Percentiles rank a stretch among this genome's conserved stretches.
Conservation (phyloP, 495 filamentous ascomycete species). For the Pyronema omphalodes region DNA sequence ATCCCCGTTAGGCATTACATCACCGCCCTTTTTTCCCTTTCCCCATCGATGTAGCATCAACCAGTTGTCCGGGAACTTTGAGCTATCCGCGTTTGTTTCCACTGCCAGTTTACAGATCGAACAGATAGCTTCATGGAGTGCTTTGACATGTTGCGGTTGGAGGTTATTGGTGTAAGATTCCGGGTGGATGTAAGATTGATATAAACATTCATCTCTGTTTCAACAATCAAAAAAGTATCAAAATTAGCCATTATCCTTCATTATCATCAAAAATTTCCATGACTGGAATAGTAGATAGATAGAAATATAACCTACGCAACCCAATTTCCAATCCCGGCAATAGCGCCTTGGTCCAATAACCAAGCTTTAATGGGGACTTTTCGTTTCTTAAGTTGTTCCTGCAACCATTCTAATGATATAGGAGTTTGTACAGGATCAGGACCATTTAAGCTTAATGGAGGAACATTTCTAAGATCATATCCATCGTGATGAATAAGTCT, state of each 20-base stretch:
- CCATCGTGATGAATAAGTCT: constrained; percentile 65
- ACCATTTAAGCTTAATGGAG: constrained; percentile 74
- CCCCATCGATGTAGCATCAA: constrained; percentile 81
- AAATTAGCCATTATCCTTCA: background rate
- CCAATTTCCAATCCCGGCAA: constrained; percentile 94
- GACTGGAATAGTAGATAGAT: background rate
- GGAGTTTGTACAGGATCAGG: constrained; percentile 72
- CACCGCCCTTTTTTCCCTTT: constrained; percentile 52
- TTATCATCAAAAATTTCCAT: background rate
- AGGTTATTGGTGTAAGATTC: constrained; percentile 83
- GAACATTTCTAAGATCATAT: constrained; percentile 46
- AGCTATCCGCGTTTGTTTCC: constrained; percentile 60
- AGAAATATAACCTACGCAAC: constrained; percentile 46
- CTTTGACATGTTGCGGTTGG: constrained; percentile 46
- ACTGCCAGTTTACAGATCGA: constrained; percentile 65
- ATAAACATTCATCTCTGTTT: constrained; percentile 66
- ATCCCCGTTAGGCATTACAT: constrained; percentile 54
- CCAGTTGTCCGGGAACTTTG: constrained; percentile 76
- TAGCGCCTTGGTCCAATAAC: constrained; percentile 69
- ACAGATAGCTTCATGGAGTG: constrained; percentile 52
- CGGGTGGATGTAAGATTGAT: constrained; percentile 71
- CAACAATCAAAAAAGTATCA: constrained; percentile 4
- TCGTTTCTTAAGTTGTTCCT: constrained; percentile 47
- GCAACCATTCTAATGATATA: constrained; percentile 54
- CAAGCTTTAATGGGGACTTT: constrained; percentile 73